Percentiles rank a stretch among this genome's conserved stretches.
Evolutionary conservation across 768 basidiomycete genomes (phyloP).

Genomic region (Xerocomus potaroensis): DNA sequence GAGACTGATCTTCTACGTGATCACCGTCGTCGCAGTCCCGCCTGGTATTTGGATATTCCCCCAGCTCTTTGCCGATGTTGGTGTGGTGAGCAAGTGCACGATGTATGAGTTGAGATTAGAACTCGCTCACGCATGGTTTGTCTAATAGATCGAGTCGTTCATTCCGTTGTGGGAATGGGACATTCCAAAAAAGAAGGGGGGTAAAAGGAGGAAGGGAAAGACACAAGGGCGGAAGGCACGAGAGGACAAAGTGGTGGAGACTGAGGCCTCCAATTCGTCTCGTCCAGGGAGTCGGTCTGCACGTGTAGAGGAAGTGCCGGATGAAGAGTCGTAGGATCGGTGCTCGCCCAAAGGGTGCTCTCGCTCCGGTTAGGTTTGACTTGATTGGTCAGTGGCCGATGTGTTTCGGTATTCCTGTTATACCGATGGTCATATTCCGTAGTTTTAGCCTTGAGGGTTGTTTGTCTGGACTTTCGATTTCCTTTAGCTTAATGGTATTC

Average conservation of each 20-base stretch:
- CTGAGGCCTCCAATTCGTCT: constrained; percentile 32
- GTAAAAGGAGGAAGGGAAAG: constrained; percentile 62
- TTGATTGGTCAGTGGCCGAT: neutral
- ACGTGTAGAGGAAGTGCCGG: constrained; percentile 43
- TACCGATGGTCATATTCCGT: neutral
- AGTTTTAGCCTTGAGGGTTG: neutral
- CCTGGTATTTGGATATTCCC: constrained; percentile 99
- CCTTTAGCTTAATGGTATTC: too few relatives aligned
- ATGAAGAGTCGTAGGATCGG: constrained; percentile 33
- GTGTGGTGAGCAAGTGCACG: constrained; percentile 90
- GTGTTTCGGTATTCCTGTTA: neutral
- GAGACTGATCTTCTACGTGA: constrained; percentile 88
- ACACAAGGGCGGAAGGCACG: constrained; percentile 21
- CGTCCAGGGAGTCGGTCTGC: constrained; percentile 35
- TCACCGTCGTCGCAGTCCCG: constrained; percentile 79
- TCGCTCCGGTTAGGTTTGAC: too few relatives aligned
- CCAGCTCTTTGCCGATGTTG: constrained; percentile 95
- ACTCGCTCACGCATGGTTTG: neutral
- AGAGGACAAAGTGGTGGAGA: constrained; percentile 35
- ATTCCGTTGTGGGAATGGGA: constrained; percentile 98
- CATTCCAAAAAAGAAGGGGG: constrained; percentile 63
- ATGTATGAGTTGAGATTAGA: too few relatives aligned
- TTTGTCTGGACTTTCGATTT: neutral
- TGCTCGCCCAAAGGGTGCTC: too few relatives aligned
- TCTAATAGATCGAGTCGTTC: constrained; percentile 88